These are phyloP conservation scores for Rubia balearica DNA, from an alignment of 305 asterid genomes.

Conservation along the genomic window DNA sequence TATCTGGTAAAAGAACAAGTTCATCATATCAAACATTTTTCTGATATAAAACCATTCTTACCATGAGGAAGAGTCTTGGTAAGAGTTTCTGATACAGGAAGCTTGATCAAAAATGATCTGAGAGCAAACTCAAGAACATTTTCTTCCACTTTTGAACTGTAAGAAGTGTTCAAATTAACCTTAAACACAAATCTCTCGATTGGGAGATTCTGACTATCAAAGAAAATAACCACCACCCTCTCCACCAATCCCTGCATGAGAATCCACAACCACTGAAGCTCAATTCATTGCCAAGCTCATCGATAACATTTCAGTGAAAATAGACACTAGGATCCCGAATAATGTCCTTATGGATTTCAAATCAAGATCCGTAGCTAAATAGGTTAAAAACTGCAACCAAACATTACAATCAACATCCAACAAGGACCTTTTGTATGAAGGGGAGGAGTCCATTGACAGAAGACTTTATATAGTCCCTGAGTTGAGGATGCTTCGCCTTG, in stretches of 20 bases:
- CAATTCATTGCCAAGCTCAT: not conserved
- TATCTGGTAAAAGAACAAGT: not conserved
- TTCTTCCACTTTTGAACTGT: slow-evolving; percentile 54
- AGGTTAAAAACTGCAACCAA: not conserved
- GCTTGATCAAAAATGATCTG: slow-evolving; percentile 77
- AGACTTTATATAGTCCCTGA: slow-evolving; percentile 58
- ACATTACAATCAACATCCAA: not conserved
- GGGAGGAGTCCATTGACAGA: slow-evolving; percentile 69
- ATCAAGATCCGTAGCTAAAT: not conserved
- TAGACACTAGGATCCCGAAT: not conserved
- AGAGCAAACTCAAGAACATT: slow-evolving; percentile 68
- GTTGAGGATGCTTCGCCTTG: slow-evolving; percentile 73
- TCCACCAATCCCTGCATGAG: slow-evolving; percentile 67
- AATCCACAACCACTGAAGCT: slow-evolving; percentile 4
- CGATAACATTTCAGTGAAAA: not conserved
- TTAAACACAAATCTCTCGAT: slow-evolving; percentile 84
- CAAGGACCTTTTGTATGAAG: slow-evolving; percentile 61
- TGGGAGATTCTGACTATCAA: slow-evolving; percentile 43
- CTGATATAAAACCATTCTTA: slow-evolving; percentile 21
- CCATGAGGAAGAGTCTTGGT: slow-evolving; percentile 63
- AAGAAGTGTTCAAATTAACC: slow-evolving; percentile 60
- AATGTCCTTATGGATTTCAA: not conserved
- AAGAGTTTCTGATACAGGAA: slow-evolving; percentile 61
- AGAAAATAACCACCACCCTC: slow-evolving; percentile 75
- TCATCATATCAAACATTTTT: not conserved